Evolutionary conservation across 139 green algal genomes (phyloP), one percentile per base, ranked within the genome.

Genomic region (Volvox reticuliferus): DNA sequence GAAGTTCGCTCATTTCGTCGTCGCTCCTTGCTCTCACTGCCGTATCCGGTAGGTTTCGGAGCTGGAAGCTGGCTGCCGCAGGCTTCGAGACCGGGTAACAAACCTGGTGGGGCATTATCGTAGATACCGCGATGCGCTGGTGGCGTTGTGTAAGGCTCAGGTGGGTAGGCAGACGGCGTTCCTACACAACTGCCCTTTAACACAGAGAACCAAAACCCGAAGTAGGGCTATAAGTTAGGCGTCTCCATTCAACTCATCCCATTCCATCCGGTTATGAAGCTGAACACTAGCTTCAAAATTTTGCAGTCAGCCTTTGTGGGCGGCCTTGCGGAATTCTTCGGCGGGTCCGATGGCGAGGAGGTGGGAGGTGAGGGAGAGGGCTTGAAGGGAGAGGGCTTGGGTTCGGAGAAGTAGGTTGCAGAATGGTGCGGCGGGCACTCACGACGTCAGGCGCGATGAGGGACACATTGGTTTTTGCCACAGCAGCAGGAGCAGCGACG

Each of bases 321-420:
- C 36, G 86, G 86, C 50, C 50, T 90, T 30, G 30, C 86, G n/a
- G 86, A 90, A 55, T 90, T 90, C 73, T 90, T 90, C 30, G 32
- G 71, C 67, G 86, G 73, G 0, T 20, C 73, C 0, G 86, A 90
- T 2, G 73, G 73, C 12, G 86, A 90, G 73, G 71, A 83, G 36
- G 30, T 90, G 20, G 22, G 67, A 55, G 86, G 86, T 90, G 85
- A 1, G 84, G 33, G 33, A 35, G 17, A 19, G 17, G 62, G 65
- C 21, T 24, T 73, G 65, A 5, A 9, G 65, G 21, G 65, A 24
- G 12, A 28, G 24, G 65, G 65, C 2, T 24, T 73, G 65, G 21
- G 6, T 2, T 24, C 33, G 50, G 76, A n/a, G 76, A 19, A 55
- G 32, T 36, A 36, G 21, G 79, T 1, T 71, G 24, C 13, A 12